Percentiles rank a stretch among this genome's conserved stretches.
phyloP scores from a whole-genome alignment of 2,329 filamentous ascomycete genomes.

The Calonectria multiphialidica region DNA sequence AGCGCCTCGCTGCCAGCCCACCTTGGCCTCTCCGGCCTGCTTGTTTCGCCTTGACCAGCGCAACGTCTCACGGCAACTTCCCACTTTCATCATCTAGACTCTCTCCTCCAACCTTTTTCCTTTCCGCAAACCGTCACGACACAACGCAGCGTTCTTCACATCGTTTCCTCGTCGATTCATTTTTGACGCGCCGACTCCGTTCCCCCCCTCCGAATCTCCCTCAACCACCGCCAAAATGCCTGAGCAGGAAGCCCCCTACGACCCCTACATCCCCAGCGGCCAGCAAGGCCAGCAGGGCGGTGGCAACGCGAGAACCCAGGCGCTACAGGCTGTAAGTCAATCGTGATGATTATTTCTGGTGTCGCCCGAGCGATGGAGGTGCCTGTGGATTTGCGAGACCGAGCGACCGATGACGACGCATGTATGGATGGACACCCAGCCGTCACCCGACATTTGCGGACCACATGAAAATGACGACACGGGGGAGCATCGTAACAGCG shows the following conservation, averaged over 20 bases:
- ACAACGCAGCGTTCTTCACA: constrained; percentile 29
- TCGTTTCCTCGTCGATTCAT: constrained; percentile 24
- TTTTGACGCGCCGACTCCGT: constrained; percentile 26
- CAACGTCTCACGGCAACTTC: constrained; percentile 44
- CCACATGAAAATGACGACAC: constrained; percentile 9
- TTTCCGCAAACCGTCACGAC: constrained; percentile 37
- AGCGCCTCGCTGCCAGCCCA: constrained; percentile 38
- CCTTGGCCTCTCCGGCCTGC: constrained; percentile 27
- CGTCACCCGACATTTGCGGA: constrained; percentile 10
- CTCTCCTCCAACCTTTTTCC: constrained; percentile 39
- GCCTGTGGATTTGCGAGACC: constrained; percentile 35
- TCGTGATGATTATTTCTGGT: constrained; percentile 22
- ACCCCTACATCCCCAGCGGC: constrained; percentile 88
- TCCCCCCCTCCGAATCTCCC: constrained; percentile 5
- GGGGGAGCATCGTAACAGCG: not conserved
- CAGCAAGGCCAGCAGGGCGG: constrained; percentile 60
- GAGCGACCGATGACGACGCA: constrained; percentile 22
- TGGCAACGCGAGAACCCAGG: constrained; percentile 67
- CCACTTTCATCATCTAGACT: constrained; percentile 40
- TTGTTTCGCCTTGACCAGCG: constrained; percentile 46
- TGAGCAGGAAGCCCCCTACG: constrained; percentile 76
- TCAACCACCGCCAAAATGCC: constrained; percentile 57
- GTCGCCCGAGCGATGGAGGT: constrained; percentile 31
- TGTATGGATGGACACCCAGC: constrained; percentile 27
- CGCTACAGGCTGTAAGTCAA: constrained; percentile 84